phyloP scores from a whole-genome alignment of 1,284 basidiomycete species.

The Mycocalia duriaeana region DNA sequence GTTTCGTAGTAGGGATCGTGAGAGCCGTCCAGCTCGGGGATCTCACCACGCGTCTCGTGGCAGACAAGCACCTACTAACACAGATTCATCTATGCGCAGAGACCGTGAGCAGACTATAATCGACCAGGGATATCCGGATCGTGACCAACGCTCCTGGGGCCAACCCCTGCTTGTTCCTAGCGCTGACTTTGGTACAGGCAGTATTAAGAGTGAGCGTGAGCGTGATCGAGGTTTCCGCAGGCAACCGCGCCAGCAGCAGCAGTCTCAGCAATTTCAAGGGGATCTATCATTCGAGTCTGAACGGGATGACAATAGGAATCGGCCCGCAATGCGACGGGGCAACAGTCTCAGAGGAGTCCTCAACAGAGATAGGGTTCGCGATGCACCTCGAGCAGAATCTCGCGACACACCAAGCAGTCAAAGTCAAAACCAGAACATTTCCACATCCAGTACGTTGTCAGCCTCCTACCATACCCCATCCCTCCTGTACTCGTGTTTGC shows the following conservation, averaged over 20 bases:
- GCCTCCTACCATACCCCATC: slow-evolving; percentile 50
- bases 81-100: slow-evolving; percentile 22
- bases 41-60: slow-evolving; percentile 16
- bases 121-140: no score
- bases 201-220: slow-evolving; percentile 11
- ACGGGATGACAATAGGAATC: no score
- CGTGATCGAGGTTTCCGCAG: neutral
- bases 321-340: no score
- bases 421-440: slow-evolving; percentile 30
- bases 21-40: slow-evolving; percentile 20
- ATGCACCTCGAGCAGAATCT: no score
- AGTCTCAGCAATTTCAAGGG: neutral
- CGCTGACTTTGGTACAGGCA: no score
- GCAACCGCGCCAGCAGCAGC: neutral
- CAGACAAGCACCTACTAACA: slow-evolving; percentile 19
- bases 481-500: slow-evolving; percentile 1
- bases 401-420: no score
- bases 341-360: no score
- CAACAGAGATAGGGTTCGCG: no score
- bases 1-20: slow-evolving; percentile 15
- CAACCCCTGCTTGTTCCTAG: no score
- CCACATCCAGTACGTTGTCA: slow-evolving; percentile 75
- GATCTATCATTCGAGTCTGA: no score
- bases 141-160: no score
- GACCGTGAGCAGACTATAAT: no score